Evolutionary conservation across 2,329 filamentous ascomycete species (phyloP), one percentile per base, ranked within the genome.

Genomic region (Neopestalotiopsis rosae): DNA sequence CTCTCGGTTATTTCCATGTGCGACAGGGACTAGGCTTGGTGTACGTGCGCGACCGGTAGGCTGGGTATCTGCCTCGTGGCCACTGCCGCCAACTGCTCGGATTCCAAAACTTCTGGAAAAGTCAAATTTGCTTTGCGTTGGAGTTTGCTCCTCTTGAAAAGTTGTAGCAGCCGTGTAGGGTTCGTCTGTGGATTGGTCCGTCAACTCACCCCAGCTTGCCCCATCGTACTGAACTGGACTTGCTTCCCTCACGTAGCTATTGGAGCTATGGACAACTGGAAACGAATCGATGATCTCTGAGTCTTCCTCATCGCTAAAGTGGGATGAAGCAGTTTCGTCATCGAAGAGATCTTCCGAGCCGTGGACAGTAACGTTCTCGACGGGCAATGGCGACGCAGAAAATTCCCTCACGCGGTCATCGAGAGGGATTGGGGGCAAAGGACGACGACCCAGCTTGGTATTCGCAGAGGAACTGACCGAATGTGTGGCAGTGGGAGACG

Each of bases 331-430:
- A 34, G 71, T 69, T 45, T 72, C 69, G 38, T 66, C 45, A 2
- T 81, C 79, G 59, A 81, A 81, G 13, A 81, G 71, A 14, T 75
- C 72, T 9, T 81, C 77, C 6, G 79, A 73, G 6, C 79, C 80
- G 9, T 79, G 72, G 6, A 80, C 78, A 0, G 79, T 81, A n/a
- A 73, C 73, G 1, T 74, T 74, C 49, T 78, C 74, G 17, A 79
- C 77, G 6, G 59, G 72, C 62, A 67, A 70, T 45, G 58, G 71
- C 30, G 34, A 70, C 42, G 3, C 66, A 40, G 45, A 63, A 28
- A 38, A 4, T 68, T 63, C 12, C 61, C 65, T 13, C 66, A 61
- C 32, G n/a, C 30, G 64, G 10, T 61, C 32, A 17, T 68, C 14
- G 12, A 64, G 20, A 13, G 40, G 34, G 14, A 20, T 4, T 66